A percentile compares a stretch with the other conserved stretches of the same genome.
Conservation (phyloP, 345 rosid species). For the Citrus sinensis region DVS_A1.0 CM039165.1:35160501-35161000, state of each 20-base stretch:
- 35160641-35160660: neutral
- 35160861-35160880: constrained; percentile 2
- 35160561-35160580: neutral
- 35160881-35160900: constrained; percentile 63
- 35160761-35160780: neutral
- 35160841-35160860: neutral
- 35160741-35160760: constrained; percentile 8
- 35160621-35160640: neutral
- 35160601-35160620: neutral
- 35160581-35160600: neutral
- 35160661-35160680: constrained; percentile 45
- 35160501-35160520: constrained; percentile 29
- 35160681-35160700: constrained; percentile 67
- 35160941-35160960: constrained; percentile 71
- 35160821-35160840: neutral
- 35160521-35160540: neutral
- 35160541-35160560: neutral
- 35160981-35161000: constrained; percentile 9
- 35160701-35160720: constrained; percentile 67
- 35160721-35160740: constrained; percentile 92
- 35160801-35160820: neutral
- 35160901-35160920: constrained; percentile 86
- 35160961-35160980: constrained; percentile 56
- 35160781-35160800: neutral
- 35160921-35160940: constrained; percentile 83